Conservation (phyloP, 2,329 filamentous ascomycete species). For the Pseudogymnoascus sp. region DNA sequence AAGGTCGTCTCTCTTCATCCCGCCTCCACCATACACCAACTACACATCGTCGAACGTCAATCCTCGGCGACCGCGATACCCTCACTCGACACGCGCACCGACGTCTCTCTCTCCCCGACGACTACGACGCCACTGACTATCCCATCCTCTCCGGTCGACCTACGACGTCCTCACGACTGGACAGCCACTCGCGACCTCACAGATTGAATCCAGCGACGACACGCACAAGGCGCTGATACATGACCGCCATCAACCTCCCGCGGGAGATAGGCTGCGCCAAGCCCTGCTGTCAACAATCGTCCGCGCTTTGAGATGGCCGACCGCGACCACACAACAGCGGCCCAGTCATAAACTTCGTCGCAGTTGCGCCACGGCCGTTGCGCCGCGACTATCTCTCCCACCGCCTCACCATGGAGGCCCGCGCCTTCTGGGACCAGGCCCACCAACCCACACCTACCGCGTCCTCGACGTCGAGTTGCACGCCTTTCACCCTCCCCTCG, state of each 20-base stretch:
- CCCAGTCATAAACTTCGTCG: background rate
- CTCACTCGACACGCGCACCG: background rate
- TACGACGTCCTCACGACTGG: background rate
- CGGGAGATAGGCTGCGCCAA: background rate
- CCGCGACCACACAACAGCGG: background rate
- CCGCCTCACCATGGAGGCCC: background rate
- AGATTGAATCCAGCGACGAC: background rate
- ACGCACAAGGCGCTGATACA: background rate
- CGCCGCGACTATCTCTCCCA: background rate
- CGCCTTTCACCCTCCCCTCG: constrained; percentile 53
- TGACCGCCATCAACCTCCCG: background rate
- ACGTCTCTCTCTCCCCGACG: background rate
- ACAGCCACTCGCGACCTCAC: background rate
- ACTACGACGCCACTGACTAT: background rate
- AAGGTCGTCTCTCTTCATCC: background rate
- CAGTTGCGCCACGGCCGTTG: background rate
- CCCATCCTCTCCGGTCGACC: background rate
- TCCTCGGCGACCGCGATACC: background rate
- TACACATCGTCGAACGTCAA: background rate
- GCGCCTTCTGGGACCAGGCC: background rate
- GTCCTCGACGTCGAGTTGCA: constrained; percentile 43
- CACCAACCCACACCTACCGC: constrained; percentile 21
- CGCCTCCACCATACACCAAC: background rate
- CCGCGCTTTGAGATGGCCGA: background rate
- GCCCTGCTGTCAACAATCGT: background rate